These are phyloP conservation scores for Cyberlindnera euphorbiae DNA, from an alignment of 805 yeast genomes.

Conservation along the genomic window DNA sequence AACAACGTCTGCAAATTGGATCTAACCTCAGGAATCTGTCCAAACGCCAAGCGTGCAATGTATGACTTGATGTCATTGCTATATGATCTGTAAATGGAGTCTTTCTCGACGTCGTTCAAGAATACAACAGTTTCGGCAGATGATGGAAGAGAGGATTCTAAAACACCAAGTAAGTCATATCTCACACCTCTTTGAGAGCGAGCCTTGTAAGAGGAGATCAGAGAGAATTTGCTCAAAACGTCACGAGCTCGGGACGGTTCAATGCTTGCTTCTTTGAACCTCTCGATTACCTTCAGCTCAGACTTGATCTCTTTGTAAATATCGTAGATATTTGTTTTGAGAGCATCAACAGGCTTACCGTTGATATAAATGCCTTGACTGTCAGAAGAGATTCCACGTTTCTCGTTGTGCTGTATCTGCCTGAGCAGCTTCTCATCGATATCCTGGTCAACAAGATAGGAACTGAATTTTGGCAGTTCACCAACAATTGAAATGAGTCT, in stretches of 20 bases:
- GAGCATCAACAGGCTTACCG: slow-evolving; percentile 55
- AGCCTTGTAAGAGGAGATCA: slow-evolving; percentile 21
- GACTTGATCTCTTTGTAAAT: slow-evolving; percentile 35
- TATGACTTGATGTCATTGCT: slow-evolving; percentile 44
- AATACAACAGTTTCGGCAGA: slow-evolving; percentile 41
- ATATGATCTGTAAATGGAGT: slow-evolving; percentile 45
- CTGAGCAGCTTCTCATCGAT: slow-evolving; percentile 25
- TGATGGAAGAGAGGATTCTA: not conserved
- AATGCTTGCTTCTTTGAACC: slow-evolving; percentile 30
- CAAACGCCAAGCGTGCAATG: slow-evolving; percentile 41
- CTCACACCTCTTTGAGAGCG: slow-evolving; percentile 17
- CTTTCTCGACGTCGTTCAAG: slow-evolving; percentile 73
- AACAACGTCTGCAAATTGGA: slow-evolving; percentile 76
- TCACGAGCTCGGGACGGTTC: slow-evolving; percentile 30
- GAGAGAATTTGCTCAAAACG: slow-evolving; percentile 37
- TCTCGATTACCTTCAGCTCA: slow-evolving; percentile 29
- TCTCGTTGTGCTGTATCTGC: slow-evolving; percentile 29
- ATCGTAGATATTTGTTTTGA: slow-evolving; percentile 39
- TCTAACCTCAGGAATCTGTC: slow-evolving; percentile 61
- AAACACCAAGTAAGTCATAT: slow-evolving; percentile 24
- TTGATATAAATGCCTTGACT: slow-evolving; percentile 58
- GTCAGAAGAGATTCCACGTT: slow-evolving; percentile 35
- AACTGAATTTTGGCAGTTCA: slow-evolving; percentile 53
- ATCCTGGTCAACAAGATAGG: slow-evolving; percentile 22
- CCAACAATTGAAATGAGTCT: slow-evolving; percentile 36